Percentiles rank a stretch among this genome's conserved stretches.
Evolutionary conservation across 768 basidiomycete genomes (phyloP).

Genomic region (Boletus reticulatus): DNA sequence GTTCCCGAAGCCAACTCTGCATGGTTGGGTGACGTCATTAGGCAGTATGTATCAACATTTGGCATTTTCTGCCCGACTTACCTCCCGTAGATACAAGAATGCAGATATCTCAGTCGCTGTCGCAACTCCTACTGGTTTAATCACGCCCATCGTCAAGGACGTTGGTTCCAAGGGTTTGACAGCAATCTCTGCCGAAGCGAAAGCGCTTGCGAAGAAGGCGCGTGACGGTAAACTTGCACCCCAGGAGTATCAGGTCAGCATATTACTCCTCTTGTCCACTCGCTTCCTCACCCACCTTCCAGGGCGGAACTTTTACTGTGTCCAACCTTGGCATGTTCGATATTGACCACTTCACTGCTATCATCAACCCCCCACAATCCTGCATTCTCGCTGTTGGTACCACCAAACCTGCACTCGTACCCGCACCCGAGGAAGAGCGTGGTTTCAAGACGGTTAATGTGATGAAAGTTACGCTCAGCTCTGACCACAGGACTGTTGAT

Average conservation of each 20-base stretch:
- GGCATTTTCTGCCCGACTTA: neutral
- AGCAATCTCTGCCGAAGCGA: constrained; percentile 88
- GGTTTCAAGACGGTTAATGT: constrained; percentile 91
- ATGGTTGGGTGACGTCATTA: constrained; percentile 93
- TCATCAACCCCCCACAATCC: constrained; percentile 98
- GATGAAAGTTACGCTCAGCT: constrained; percentile 96
- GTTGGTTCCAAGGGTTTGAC: constrained; percentile 91
- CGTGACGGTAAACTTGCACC: constrained; percentile 95
- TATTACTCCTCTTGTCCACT: neutral
- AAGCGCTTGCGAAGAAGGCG: constrained; percentile 91
- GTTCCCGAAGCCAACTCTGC: constrained; percentile 98
- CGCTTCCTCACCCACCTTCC: neutral
- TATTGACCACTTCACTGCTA: constrained; percentile 93
- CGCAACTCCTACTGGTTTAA: constrained; percentile 91
- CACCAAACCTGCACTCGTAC: constrained; percentile 81
- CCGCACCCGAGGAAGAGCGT: constrained; percentile 85
- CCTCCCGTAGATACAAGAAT: constrained; percentile 74
- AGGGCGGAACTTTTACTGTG: constrained; percentile 98
- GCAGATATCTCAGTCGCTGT: constrained; percentile 98
- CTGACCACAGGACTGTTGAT: constrained; percentile 95
- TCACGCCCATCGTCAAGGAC: constrained; percentile 96
- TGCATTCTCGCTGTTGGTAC: constrained; percentile 96
- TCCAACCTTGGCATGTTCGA: constrained; percentile 99
- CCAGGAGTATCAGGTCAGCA: constrained; percentile 85
- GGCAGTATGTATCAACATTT: constrained; percentile 62